Evolutionary conservation across 306 rosid species (phyloP).

Genomic region (Dalbergia oliveri): DNA sequence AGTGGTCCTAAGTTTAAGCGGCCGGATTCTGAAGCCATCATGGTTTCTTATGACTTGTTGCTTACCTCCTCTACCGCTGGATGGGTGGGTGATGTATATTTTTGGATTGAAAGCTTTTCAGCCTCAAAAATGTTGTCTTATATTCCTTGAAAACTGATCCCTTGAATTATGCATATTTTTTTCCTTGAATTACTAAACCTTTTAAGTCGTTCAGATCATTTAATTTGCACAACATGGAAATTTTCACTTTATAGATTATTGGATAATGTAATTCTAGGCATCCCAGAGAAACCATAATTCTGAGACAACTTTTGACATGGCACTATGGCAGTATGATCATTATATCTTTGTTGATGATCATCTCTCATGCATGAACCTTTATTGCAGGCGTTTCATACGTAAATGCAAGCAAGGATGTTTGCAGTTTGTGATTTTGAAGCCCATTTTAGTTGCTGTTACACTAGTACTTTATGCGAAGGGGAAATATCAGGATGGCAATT

Average conservation of each 20-base stretch:
- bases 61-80: constrained; percentile 77
- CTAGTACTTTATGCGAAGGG: constrained; percentile 84
- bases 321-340: constrained; percentile 20
- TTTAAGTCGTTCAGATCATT: neutral
- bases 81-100: constrained; percentile 69
- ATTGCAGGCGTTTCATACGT: constrained; percentile 88
- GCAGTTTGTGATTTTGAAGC: constrained; percentile 95
- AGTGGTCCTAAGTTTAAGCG: constrained; percentile 84
- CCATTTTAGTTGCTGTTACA: constrained; percentile 75
- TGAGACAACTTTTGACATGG: constrained; percentile 7
- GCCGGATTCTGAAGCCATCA: constrained; percentile 84
- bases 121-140: constrained; percentile 11
- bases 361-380: constrained; percentile 42
- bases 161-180: neutral
- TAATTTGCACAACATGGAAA: neutral
- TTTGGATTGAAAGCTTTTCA: constrained; percentile 4
- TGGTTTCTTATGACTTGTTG: constrained; percentile 84
- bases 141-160: constrained; percentile 12
- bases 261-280: constrained; percentile 11
- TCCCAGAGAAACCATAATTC: constrained; percentile 23
- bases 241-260: neutral
- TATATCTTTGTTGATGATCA: constrained; percentile 35
- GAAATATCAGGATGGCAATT: constrained; percentile 88
- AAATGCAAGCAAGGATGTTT: constrained; percentile 93
- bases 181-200: neutral